Conservation (phyloP, 768 basidiomycete genomes). For the Podaxis sp. region DNA sequence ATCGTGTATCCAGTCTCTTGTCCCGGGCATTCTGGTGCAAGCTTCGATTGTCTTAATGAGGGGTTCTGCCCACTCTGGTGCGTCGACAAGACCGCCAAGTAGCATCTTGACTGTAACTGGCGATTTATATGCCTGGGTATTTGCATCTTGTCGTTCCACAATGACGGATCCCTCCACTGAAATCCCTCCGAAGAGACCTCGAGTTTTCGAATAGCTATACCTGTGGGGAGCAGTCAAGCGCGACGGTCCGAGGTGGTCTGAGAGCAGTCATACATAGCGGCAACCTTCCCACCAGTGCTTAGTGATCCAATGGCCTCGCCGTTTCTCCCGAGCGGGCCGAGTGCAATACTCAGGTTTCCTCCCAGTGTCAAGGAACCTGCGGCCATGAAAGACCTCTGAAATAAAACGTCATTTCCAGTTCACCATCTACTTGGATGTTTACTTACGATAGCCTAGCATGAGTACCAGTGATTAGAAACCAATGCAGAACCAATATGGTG, state of each 20-base stretch:
- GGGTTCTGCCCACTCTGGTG: slow-evolving; percentile 76
- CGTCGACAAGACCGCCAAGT: slow-evolving; percentile 71
- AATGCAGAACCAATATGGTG: slow-evolving; percentile 3
- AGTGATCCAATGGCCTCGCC: slow-evolving; percentile 88
- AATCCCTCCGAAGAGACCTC: slow-evolving; percentile 91
- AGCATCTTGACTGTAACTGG: slow-evolving; percentile 78
- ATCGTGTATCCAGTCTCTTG: slow-evolving; percentile 67
- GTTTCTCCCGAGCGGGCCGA: slow-evolving; percentile 92
- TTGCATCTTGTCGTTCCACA: slow-evolving; percentile 92
- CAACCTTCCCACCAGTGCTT: slow-evolving; percentile 82
- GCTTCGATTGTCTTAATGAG: slow-evolving; percentile 75
- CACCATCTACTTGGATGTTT: background rate
- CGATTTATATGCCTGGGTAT: slow-evolving; percentile 74
- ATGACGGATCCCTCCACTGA: slow-evolving; percentile 90
- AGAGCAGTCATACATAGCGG: slow-evolving; percentile 70
- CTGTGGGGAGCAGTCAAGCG: slow-evolving; percentile 33
- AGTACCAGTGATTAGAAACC: slow-evolving; percentile 7
- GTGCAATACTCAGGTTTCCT: slow-evolving; percentile 85
- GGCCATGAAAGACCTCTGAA: slow-evolving; percentile 86
- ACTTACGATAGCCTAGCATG: slow-evolving; percentile 62
- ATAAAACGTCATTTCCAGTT: background rate
- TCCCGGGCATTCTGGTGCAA: slow-evolving; percentile 70
- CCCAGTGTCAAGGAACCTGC: slow-evolving; percentile 89
- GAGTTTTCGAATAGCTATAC: slow-evolving; percentile 91
- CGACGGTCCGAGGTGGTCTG: background rate